These are phyloP conservation scores for Raddia guianensis DNA, from an alignment of 176 grass and related monocot species.

Conservation along the genomic window DNA sequence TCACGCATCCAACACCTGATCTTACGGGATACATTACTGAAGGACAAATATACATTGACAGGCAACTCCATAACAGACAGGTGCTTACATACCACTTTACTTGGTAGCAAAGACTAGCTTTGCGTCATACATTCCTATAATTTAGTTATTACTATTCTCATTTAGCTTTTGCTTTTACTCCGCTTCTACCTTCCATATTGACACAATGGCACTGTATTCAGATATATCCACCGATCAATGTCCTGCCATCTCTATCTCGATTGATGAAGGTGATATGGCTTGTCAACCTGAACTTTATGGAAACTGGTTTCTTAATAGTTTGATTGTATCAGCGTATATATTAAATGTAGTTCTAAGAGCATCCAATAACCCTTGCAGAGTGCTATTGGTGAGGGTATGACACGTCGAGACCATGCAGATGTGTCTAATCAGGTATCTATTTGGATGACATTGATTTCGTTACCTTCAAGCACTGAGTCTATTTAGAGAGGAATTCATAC, in stretches of 20 bases:
- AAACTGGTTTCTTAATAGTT: background rate
- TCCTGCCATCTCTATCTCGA: constrained; percentile 91
- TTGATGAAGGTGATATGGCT: constrained; percentile 86
- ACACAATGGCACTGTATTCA: constrained; percentile 48
- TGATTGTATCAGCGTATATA: background rate
- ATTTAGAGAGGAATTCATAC: background rate
- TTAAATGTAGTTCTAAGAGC: constrained; percentile 29
- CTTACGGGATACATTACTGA: constrained; percentile 99
- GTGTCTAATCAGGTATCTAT: constrained; percentile 91
- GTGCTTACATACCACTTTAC: constrained; percentile 40
- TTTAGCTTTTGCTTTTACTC: constrained; percentile 21
- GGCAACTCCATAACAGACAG: constrained; percentile 97
- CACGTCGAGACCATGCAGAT: constrained; percentile 92
- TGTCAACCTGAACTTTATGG: background rate
- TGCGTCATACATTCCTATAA: background rate
- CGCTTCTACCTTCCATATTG: background rate
- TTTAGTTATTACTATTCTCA: constrained; percentile 12
- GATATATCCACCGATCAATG: constrained; percentile 99
- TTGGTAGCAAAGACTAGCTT: background rate
- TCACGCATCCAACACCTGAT: constrained; percentile 99
- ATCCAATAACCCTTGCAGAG: constrained; percentile 61
- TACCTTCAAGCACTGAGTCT: background rate
- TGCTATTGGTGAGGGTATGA: constrained; percentile 99
- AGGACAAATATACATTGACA: constrained; percentile 99
- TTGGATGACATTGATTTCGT: background rate